A percentile compares a stretch with the other conserved stretches of the same genome.
phyloP scores from a whole-genome alignment of 31 red algal species.

The Odonthalia washingtoniensis region DNA sequence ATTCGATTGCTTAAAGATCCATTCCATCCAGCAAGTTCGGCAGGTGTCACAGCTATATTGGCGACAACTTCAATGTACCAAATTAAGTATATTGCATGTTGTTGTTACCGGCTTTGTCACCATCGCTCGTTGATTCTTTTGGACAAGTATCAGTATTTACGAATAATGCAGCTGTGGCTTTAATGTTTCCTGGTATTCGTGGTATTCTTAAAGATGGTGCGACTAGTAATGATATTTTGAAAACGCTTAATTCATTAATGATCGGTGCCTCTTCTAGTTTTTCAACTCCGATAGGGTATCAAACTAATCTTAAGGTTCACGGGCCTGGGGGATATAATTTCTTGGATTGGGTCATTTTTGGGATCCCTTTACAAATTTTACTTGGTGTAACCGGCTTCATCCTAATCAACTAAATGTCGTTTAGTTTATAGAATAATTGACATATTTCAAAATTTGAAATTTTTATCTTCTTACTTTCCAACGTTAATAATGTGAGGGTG shows the following conservation, averaged over 20 bases:
- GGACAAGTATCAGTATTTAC: conserved; percentile 72
- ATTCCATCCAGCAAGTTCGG: conserved; percentile 89
- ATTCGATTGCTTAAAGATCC: conserved; percentile 88
- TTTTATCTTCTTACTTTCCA: no score
- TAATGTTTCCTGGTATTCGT: no score
- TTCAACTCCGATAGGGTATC: conserved; percentile 79
- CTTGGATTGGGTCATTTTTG: conserved; percentile 81
- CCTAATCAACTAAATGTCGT: no score
- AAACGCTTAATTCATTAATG: conserved; percentile 75
- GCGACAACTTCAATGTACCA: conserved; percentile 64
- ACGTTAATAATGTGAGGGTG: no score
- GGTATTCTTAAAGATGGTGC: no score
- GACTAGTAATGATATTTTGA: conserved; percentile 27
- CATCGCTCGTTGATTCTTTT: conserved; percentile 68
- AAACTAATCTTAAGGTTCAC: conserved; percentile 90
- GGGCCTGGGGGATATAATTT: conserved; percentile 83
- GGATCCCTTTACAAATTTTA: conserved; percentile 75
- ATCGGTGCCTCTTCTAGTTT: conserved; percentile 82
- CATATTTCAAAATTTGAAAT: no score
- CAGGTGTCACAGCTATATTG: conserved; percentile 82
- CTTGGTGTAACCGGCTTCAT: no score
- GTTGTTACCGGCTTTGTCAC: conserved; percentile 78
- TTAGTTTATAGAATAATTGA: no score
- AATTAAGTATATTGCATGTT: conserved; percentile 68
- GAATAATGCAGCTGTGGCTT: conserved; percentile 73